Evolutionary conservation across 371 early-diverging fungal genomes (phyloP).

Genomic region (Mucor indicus): DNA sequence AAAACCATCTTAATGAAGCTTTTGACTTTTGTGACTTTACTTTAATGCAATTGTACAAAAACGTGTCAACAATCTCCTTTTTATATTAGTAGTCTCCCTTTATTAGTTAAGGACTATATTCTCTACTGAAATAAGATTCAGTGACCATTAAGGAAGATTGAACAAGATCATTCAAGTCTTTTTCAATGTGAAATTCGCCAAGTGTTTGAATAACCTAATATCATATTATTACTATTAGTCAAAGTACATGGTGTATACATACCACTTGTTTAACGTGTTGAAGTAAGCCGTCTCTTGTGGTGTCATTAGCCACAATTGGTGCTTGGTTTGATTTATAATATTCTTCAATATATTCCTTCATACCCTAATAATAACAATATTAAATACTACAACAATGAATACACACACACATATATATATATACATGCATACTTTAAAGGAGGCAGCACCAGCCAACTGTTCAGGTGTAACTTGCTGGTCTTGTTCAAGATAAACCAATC

Average conservation of each 20-base stretch:
- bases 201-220: conserved; percentile 4
- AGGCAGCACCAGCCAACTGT: conserved; percentile 60
- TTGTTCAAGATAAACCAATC: conserved; percentile 28
- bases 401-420: neutral
- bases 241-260: neutral
- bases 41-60: neutral
- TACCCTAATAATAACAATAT: conserved; percentile 14
- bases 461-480: conserved; percentile 15
- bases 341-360: conserved; percentile 29
- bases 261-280: conserved; percentile 24
- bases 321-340: conserved; percentile 12
- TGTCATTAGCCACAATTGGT: conserved; percentile 24
- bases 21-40: no score
- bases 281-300: conserved; percentile 18
- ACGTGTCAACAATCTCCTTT: conserved; percentile 2
- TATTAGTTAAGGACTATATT: conserved; percentile 15
- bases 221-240: neutral
- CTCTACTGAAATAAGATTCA: conserved; percentile 22
- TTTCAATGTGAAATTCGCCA: neutral
- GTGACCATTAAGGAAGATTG: conserved; percentile 10
- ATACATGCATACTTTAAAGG: conserved; percentile 40
- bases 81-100: neutral
- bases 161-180: conserved; percentile 4
- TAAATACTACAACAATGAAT: neutral
- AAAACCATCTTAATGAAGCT: no score